These are phyloP conservation scores for Penicillium argentinense DNA, from an alignment of 495 filamentous ascomycete genomes.

Conservation along the genomic window DNA sequence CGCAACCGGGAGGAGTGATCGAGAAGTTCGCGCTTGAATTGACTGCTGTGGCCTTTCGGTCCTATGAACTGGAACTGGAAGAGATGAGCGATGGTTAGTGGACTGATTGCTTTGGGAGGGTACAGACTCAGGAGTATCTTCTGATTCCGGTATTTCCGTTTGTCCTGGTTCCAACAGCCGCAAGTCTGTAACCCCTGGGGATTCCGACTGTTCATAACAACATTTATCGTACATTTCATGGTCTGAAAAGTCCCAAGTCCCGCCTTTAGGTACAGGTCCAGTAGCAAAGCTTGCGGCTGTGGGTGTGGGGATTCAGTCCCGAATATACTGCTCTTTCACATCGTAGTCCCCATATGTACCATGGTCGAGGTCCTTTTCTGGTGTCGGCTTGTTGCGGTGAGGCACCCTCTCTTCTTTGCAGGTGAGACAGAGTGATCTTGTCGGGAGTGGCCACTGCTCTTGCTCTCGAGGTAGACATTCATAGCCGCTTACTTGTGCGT, in stretches of 20 bases:
- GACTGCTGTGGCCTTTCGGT: background rate
- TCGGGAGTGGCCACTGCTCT: background rate
- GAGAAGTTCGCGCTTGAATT: background rate
- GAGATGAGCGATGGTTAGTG: constrained; percentile 1
- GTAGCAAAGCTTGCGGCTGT: background rate
- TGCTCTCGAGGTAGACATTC: constrained; percentile 14
- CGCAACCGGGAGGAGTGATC: background rate
- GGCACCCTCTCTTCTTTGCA: constrained; percentile 11
- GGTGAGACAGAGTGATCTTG: constrained; percentile 8
- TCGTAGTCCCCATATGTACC: background rate
- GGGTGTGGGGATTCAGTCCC: background rate
- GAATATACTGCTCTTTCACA: background rate
- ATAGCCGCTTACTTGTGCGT: constrained; percentile 19
- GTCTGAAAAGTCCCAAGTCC: too few relatives aligned
- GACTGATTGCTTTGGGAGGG: too few relatives aligned
- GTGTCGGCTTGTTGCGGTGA: background rate
- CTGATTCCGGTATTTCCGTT: too few relatives aligned
- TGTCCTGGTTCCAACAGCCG: too few relatives aligned
- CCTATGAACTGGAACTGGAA: constrained; percentile 3
- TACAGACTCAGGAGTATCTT: too few relatives aligned
- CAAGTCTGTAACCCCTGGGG: too few relatives aligned
- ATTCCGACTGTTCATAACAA: too few relatives aligned
- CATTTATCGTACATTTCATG: too few relatives aligned
- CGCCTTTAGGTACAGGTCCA: too few relatives aligned
- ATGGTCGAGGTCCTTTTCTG: too few relatives aligned